Percentiles rank a stretch among this genome's conserved stretches.
These are phyloP conservation scores for Thalassiosira mediterranea DNA, from an alignment of 352 stramenopile species.

Conservation along the genomic window DNA sequence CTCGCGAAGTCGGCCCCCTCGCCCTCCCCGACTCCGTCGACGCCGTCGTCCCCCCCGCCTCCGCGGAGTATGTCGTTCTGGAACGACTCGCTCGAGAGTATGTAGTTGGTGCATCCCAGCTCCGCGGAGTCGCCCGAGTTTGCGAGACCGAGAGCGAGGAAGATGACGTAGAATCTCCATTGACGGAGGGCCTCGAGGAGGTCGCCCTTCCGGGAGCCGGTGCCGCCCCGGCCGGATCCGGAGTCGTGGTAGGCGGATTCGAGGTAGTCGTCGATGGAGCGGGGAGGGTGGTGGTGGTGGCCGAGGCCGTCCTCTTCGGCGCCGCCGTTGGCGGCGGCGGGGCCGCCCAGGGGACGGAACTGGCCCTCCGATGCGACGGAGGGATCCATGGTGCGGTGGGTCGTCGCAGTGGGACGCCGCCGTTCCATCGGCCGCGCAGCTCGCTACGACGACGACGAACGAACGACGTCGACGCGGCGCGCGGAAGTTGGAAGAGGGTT, in stretches of 20 bases:
- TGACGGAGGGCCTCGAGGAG: constrained; percentile 1
- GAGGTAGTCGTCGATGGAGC: constrained; percentile 30
- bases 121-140: constrained; percentile 58
- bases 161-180: constrained; percentile 61
- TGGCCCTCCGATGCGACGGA: too few species aligned
- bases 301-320: not conserved
- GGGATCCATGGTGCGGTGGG: too few species aligned
- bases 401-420: too few species aligned
- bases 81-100: constrained; percentile 33
- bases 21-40: constrained; percentile 10
- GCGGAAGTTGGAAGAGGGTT: too few species aligned
- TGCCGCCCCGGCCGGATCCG: not conserved
- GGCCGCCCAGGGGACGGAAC: too few species aligned
- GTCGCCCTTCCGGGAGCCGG: not conserved
- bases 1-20: constrained; percentile 33
- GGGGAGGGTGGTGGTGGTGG: not conserved
- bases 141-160: constrained; percentile 53
- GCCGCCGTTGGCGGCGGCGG: too few species aligned
- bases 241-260: constrained; percentile 11
- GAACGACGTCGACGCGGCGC: too few species aligned
- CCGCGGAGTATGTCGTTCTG: constrained; percentile 47
- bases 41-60: not conserved
- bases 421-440: too few species aligned
- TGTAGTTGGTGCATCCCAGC: constrained; percentile 47
- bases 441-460: too few species aligned